Percentiles rank a stretch among this genome's conserved stretches.
These are phyloP conservation scores for Monilinia fructicola DNA, from an alignment of 2,329 filamentous ascomycete species.

Conservation along the genomic window DNA sequence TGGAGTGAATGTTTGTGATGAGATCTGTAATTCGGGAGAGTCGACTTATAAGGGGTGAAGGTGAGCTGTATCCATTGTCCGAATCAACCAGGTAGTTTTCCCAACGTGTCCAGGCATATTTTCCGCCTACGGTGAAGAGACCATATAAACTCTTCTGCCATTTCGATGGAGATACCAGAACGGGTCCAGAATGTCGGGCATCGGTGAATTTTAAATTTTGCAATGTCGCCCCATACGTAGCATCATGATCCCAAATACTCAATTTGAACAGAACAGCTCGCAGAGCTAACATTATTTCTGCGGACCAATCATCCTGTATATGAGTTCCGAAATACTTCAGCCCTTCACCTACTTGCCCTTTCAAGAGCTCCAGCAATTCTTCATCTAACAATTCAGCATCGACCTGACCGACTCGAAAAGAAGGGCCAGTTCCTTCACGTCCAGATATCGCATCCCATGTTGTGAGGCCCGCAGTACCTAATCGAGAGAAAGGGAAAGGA, in stretches of 20 bases:
- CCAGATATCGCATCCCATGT: slow-evolving; percentile 72
- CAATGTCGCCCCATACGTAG: slow-evolving; percentile 88
- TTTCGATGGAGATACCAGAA: slow-evolving; percentile 68
- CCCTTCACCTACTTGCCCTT: slow-evolving; percentile 81
- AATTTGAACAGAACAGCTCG: slow-evolving; percentile 87
- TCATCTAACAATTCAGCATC: slow-evolving; percentile 94
- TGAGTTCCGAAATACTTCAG: slow-evolving; percentile 82
- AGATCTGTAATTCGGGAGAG: slow-evolving; percentile 70
- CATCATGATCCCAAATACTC: slow-evolving; percentile 93
- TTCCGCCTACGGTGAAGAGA: slow-evolving; percentile 78
- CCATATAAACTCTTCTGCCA: slow-evolving; percentile 86
- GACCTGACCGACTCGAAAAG: slow-evolving; percentile 92
- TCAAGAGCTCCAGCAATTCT: slow-evolving; percentile 82
- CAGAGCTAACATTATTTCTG: slow-evolving; percentile 78
- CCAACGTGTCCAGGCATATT: slow-evolving; percentile 90
- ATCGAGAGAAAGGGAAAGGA: slow-evolving; percentile 60
- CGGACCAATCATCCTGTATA: slow-evolving; percentile 80
- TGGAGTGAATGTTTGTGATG: slow-evolving; percentile 72
- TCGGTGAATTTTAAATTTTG: slow-evolving; percentile 92
- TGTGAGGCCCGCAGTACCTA: slow-evolving; percentile 50
- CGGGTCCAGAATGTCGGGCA: slow-evolving; percentile 63
- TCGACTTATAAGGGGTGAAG: slow-evolving; percentile 50
- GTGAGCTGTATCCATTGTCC: slow-evolving; percentile 71
- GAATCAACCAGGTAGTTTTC: slow-evolving; percentile 79
- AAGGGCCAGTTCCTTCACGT: slow-evolving; percentile 76